Conservation (phyloP, 208 protist genomes). For the Trichomonas gallinae region DNA sequence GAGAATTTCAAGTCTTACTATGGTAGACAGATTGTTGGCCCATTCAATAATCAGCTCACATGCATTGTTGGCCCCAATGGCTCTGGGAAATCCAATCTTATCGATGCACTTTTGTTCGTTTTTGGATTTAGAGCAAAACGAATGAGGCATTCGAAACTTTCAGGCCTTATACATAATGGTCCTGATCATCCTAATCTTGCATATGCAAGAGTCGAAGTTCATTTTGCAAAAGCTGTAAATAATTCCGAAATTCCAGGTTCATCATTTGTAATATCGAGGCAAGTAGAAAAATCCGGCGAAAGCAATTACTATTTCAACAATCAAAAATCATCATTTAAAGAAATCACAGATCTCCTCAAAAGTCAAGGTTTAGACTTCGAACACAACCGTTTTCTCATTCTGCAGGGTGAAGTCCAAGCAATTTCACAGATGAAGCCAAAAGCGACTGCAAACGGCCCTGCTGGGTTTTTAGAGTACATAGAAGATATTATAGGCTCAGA, state of each 20-base stretch:
- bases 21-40: conserved; percentile 81
- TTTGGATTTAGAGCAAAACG: conserved; percentile 93
- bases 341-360: conserved; percentile 65
- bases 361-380: conserved; percentile 91
- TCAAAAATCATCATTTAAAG: conserved; percentile 36
- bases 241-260: conserved; percentile 46
- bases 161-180: conserved; percentile 95
- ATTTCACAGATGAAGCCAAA: conserved; percentile 99
- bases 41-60: conserved; percentile 96
- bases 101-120: conserved; percentile 99
- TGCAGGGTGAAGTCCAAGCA: conserved; percentile 98
- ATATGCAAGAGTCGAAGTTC: conserved; percentile 79
- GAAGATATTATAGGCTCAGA: conserved; percentile 96
- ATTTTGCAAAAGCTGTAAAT: conserved; percentile 78
- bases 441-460: conserved; percentile 65
- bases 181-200: conserved; percentile 67
- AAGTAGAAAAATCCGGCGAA: conserved; percentile 36
- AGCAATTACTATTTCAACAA: conserved; percentile 81
- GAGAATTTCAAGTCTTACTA: conserved; percentile 99
- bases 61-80: conserved; percentile 99
- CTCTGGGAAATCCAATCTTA: conserved; percentile 98
- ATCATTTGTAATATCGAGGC: neutral
- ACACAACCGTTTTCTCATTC: conserved; percentile 99
- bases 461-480: conserved; percentile 98
- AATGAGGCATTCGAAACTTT: conserved; percentile 67